These are phyloP conservation scores for Fonsecaea pugnacius DNA, from an alignment of 2,329 filamentous ascomycete genomes.

Conservation along the genomic window DNA sequence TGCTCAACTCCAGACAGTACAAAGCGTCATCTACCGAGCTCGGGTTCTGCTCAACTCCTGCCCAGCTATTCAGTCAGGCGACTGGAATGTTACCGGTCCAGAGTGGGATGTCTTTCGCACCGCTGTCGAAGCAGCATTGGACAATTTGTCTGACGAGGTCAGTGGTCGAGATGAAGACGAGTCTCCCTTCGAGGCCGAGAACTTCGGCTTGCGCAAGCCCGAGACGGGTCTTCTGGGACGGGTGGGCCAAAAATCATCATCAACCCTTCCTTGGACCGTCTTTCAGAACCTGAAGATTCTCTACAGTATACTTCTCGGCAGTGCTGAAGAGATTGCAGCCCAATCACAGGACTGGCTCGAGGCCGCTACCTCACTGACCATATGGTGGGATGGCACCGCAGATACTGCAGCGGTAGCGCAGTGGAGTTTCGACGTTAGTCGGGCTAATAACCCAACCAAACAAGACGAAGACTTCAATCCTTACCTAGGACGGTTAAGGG, in stretches of 20 bases:
- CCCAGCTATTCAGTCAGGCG: conserved; percentile 64
- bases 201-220: conserved; percentile 48
- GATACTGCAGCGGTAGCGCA: conserved; percentile 51
- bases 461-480: conserved; percentile 56
- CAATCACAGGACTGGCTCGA: conserved; percentile 90
- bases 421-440: conserved; percentile 51
- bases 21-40: conserved; percentile 70
- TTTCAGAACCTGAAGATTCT: conserved; percentile 82
- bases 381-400: conserved; percentile 90
- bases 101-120: conserved; percentile 86
- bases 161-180: conserved; percentile 68
- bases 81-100: conserved; percentile 81
- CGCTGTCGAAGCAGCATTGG: conserved; percentile 69
- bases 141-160: conserved; percentile 75
- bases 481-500: conserved; percentile 74
- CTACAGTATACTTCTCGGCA: conserved; percentile 80
- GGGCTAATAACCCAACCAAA: conserved; percentile 43
- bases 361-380: conserved; percentile 77
- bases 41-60: conserved; percentile 73
- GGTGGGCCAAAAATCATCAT: conserved; percentile 27
- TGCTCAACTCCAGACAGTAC: conserved; percentile 75
- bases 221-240: conserved; percentile 24
- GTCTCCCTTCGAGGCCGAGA: conserved; percentile 53
- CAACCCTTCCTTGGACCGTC: conserved; percentile 51
- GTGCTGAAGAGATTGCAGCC: conserved; percentile 73